Conservation (phyloP, 1,284 basidiomycete genomes). For the Moniliophthora roreri region DNA sequence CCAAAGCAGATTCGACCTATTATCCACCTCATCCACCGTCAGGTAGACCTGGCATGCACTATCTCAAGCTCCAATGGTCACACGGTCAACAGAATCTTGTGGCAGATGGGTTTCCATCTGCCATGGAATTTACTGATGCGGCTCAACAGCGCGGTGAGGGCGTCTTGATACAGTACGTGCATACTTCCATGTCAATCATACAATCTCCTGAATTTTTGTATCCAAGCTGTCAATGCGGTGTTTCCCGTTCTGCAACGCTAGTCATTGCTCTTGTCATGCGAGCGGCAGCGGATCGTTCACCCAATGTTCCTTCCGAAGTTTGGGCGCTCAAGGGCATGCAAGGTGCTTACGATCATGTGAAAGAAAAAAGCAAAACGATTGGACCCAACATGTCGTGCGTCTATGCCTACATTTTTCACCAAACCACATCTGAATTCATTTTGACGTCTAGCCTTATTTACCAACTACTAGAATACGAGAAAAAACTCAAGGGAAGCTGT, state of each 20-base stretch:
- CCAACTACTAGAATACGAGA: constrained; percentile 93
- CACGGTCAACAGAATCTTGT: constrained; percentile 92
- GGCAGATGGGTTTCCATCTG: constrained; percentile 71
- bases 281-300: constrained; percentile 74
- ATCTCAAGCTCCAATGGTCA: constrained; percentile 93
- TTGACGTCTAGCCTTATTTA: constrained; percentile 82
- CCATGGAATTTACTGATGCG: constrained; percentile 80
- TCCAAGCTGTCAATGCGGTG: constrained; percentile 90
- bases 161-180: constrained; percentile 84
- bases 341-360: constrained; percentile 89
- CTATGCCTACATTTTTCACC: constrained; percentile 16
- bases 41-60: constrained; percentile 79
- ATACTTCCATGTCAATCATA: constrained; percentile 15
- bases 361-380: constrained; percentile 84
- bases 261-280: constrained; percentile 96
- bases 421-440: constrained; percentile 10
- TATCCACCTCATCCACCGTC: constrained; percentile 62
- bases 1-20: constrained; percentile 46
- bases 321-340: constrained; percentile 89
- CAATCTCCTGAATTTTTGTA: constrained; percentile 18
- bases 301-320: constrained; percentile 69
- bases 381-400: constrained; percentile 96
- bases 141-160: constrained; percentile 74
- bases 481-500: constrained; percentile 60
- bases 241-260: constrained; percentile 91